These are phyloP conservation scores for Gossypium gossypioides DNA, from an alignment of 441 rosid species.

Conservation along the genomic window DNA sequence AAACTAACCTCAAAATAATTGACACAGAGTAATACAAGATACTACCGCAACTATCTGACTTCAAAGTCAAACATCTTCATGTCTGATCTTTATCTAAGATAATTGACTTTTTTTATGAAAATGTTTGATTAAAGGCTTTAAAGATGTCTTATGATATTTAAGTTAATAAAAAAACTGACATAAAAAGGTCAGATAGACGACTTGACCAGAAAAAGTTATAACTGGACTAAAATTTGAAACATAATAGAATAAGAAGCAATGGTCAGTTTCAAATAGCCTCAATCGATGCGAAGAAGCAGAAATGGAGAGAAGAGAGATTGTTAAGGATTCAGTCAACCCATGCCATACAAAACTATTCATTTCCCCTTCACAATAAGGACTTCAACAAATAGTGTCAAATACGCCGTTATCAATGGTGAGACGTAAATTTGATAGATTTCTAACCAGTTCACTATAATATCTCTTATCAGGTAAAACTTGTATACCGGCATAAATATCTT, in stretches of 20 bases:
- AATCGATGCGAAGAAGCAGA: background rate
- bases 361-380: background rate
- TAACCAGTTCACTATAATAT: background rate
- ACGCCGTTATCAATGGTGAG: background rate
- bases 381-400: background rate
- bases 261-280: background rate
- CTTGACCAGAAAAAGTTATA: background rate
- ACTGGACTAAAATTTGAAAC: background rate
- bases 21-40: background rate
- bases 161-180: background rate
- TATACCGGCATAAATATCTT: conserved; percentile 86
- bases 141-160: background rate
- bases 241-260: background rate
- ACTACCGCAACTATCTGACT: background rate
- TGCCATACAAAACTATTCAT: background rate
- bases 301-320: background rate
- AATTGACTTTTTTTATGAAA: background rate
- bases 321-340: background rate
- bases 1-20: background rate
- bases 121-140: background rate
- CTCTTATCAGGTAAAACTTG: conserved; percentile 12
- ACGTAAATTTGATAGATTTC: background rate
- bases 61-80: background rate
- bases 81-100: background rate
- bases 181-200: background rate